Percentiles rank a stretch among this genome's conserved stretches.
Conservation (phyloP, 176 grass and related monocot species). For the Zoysia pacifica region DNA sequence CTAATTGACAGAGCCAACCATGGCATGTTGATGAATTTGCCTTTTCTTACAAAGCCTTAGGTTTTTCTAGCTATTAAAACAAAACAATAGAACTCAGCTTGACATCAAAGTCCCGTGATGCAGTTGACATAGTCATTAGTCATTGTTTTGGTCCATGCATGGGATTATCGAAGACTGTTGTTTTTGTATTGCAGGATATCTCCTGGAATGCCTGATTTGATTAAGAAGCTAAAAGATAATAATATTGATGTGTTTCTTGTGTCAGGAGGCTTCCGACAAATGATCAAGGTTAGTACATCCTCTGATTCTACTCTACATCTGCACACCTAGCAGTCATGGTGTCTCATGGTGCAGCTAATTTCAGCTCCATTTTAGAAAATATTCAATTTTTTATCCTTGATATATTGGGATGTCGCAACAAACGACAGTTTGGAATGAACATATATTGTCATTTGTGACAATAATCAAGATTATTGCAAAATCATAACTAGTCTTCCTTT, state of each 20-base stretch:
- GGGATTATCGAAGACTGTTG: not conserved
- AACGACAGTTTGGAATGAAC: not conserved
- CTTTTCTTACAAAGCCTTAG: not conserved
- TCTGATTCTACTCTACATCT: not conserved
- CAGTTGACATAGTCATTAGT: not conserved
- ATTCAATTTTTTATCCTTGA: slow-evolving; percentile 8
- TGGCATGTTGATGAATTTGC: not conserved
- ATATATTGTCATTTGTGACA: not conserved
- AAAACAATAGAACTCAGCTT: slow-evolving; percentile 10
- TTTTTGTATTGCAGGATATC: slow-evolving; percentile 68
- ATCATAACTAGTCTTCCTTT: not conserved
- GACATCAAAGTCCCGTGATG: not conserved
- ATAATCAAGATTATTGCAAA: not conserved
- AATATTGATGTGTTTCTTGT: slow-evolving; percentile 80
- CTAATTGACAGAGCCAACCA: not conserved
- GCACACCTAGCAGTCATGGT: not conserved
- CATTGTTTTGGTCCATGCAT: slow-evolving; percentile 11
- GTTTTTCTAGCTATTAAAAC: not conserved
- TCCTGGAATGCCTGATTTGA: slow-evolving; percentile 73
- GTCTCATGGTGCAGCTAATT: not conserved
- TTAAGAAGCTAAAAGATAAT: slow-evolving; percentile 71
- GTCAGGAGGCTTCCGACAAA: slow-evolving; percentile 91
- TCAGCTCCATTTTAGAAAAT: not conserved
- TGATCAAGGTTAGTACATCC: slow-evolving; percentile 81
- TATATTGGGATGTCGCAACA: not conserved